phyloP scores from a whole-genome alignment of 2,329 filamentous ascomycete species.

The Ophiocordyceps camponoti-rufipedis region DNA sequence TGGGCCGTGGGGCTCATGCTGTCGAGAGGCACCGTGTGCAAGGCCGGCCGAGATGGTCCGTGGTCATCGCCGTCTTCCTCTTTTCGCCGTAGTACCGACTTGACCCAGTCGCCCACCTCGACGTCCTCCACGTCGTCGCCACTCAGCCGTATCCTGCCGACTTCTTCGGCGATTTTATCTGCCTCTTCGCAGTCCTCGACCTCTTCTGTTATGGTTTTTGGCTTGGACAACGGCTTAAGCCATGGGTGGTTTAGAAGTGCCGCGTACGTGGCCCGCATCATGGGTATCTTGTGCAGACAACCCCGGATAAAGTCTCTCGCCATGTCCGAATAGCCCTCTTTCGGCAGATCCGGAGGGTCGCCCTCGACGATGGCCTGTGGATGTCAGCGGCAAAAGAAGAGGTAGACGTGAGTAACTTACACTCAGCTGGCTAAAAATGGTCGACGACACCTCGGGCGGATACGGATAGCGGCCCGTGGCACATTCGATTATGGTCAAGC shows the following conservation, averaged over 20 bases:
- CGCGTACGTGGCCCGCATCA: conserved; percentile 81
- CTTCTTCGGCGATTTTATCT: conserved; percentile 22
- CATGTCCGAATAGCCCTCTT: conserved; percentile 56
- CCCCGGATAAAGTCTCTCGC: conserved; percentile 76
- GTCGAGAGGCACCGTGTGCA: conserved; percentile 77
- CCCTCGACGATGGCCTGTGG: conserved; percentile 87
- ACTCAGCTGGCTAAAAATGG: conserved; percentile 92
- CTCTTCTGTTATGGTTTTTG: conserved; percentile 54
- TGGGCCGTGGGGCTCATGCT: conserved; percentile 33
- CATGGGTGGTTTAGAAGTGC: conserved; percentile 81
- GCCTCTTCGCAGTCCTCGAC: conserved; percentile 42
- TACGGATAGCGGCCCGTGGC: conserved; percentile 91
- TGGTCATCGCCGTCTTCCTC: conserved; percentile 31
- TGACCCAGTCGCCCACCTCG: conserved; percentile 80
- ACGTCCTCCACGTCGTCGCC: conserved; percentile 37
- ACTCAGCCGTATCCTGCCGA: conserved; percentile 23
- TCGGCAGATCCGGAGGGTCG: conserved; percentile 76
- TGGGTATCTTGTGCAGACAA: conserved; percentile 84
- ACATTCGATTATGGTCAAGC: conserved; percentile 88
- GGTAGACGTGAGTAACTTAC: conserved; percentile 37
- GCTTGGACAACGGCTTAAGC: conserved; percentile 60
- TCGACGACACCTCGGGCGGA: conserved; percentile 90
- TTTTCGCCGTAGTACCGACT: conserved; percentile 39
- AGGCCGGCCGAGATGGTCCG: conserved; percentile 49
- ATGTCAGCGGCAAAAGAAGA: conserved; percentile 1